These are phyloP conservation scores for Coemansia sp. DNA, from an alignment of 192 early-diverging fungal genomes.

Conservation along the genomic window DNA sequence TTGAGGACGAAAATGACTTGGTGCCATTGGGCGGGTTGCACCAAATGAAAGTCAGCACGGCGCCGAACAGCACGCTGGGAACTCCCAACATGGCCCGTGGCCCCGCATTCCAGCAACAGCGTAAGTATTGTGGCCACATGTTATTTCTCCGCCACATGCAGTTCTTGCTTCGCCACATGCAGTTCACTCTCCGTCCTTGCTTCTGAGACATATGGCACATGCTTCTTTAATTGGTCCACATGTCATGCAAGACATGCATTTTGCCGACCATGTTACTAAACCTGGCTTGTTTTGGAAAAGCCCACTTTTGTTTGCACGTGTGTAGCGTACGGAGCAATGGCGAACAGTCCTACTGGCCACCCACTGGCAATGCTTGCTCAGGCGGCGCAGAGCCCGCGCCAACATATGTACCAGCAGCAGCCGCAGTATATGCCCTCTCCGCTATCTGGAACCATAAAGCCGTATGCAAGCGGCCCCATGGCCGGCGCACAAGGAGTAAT, in stretches of 20 bases:
- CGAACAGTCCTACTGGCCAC: not conserved
- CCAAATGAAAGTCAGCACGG: conserved; percentile 8
- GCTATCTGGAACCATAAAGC: not conserved
- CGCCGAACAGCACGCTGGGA: not conserved
- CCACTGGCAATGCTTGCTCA: conserved; percentile 1
- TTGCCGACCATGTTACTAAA: not conserved
- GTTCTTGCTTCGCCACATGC: too few relatives aligned
- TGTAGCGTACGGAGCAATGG: not conserved
- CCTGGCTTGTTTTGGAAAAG: too few relatives aligned
- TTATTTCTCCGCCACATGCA: too few relatives aligned
- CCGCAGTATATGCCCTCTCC: not conserved
- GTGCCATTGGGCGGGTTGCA: conserved; percentile 43
- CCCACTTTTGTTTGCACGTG: not conserved
- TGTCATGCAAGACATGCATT: not conserved
- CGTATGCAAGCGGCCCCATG: conserved; percentile 4
- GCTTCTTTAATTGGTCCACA: not conserved
- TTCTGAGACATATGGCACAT: not conserved
- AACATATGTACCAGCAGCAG: conserved; percentile 7
- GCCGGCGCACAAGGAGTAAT: not conserved
- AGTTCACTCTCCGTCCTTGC: too few relatives aligned
- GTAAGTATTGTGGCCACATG: too few relatives aligned
- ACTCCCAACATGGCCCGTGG: not conserved
- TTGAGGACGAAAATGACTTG: conserved; percentile 32
- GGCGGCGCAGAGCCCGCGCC: not conserved
- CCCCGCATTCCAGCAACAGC: not conserved